Evolutionary conservation across 371 early-diverging fungal genomes (phyloP).

Genomic region (Mortierella sp.): DNA sequence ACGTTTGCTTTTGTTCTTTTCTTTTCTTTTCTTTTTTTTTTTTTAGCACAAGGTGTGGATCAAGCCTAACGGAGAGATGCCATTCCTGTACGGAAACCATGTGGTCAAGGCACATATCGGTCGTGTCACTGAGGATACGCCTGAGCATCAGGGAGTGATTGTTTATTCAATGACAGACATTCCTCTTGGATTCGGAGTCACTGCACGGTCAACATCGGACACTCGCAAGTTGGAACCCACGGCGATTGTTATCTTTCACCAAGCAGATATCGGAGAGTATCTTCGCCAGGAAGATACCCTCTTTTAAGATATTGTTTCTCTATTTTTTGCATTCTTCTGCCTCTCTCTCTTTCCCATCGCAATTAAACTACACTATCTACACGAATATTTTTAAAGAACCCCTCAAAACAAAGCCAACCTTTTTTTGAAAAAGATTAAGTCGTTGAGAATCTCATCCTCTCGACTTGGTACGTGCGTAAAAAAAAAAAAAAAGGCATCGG

Average conservation of each 20-base stretch:
- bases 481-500: no score
- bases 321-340: not conserved
- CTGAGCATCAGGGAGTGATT: slow-evolving; percentile 98
- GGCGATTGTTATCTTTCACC: slow-evolving; percentile 95
- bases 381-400: no score
- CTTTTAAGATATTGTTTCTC: slow-evolving; percentile 62
- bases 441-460: no score
- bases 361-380: no score
- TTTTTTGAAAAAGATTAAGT: no score
- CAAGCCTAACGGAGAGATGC: slow-evolving; percentile 99
- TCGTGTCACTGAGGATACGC: slow-evolving; percentile 96
- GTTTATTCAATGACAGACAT: slow-evolving; percentile 94
- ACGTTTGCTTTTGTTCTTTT: not conserved
- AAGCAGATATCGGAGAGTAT: slow-evolving; percentile 99
- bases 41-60: slow-evolving; percentile 95
- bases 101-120: slow-evolving; percentile 98
- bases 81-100: slow-evolving; percentile 99
- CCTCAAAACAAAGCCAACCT: no score
- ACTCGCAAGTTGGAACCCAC: slow-evolving; percentile 95
- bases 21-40: not conserved
- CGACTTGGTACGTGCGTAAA: no score
- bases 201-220: slow-evolving; percentile 92
- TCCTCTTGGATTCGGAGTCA: slow-evolving; percentile 99
- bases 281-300: slow-evolving; percentile 93
- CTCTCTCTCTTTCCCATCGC: no score